A percentile compares a stretch with the other conserved stretches of the same genome.
These are phyloP conservation scores for Diaporthe longicolla DNA, from an alignment of 2,329 filamentous ascomycete genomes.

Conservation along the genomic window DNA sequence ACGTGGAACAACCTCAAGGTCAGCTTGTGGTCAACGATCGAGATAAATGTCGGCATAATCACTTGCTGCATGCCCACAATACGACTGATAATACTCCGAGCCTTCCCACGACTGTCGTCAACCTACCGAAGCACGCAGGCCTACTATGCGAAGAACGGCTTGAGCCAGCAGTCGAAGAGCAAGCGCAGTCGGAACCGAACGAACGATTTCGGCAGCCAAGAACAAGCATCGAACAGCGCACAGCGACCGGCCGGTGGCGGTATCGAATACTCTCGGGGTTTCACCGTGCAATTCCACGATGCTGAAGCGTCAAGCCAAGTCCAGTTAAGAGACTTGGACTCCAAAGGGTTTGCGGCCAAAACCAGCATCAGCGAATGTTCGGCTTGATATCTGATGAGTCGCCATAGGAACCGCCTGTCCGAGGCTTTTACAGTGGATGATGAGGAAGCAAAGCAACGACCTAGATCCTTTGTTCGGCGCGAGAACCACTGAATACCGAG, in stretches of 20 bases:
- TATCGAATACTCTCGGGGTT: conserved; percentile 44
- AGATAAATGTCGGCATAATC: conserved; percentile 53
- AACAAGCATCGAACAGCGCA: not conserved
- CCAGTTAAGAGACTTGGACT: conserved; percentile 43
- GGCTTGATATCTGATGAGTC: conserved; percentile 36
- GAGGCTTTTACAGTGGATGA: conserved; percentile 32
- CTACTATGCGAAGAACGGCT: conserved; percentile 26
- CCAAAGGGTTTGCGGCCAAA: conserved; percentile 42
- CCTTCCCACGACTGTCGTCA: conserved; percentile 47
- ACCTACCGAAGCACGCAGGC: conserved; percentile 33
- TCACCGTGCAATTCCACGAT: conserved; percentile 44
- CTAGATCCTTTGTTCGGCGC: not conserved
- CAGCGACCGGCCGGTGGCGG: conserved; percentile 1
- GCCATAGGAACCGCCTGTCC: conserved; percentile 40
- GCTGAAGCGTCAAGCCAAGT: conserved; percentile 44
- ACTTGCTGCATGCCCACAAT: conserved; percentile 53
- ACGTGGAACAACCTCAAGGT: conserved; percentile 51
- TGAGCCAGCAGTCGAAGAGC: conserved; percentile 20
- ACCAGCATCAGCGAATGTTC: conserved; percentile 41
- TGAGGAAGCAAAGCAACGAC: conserved; percentile 21
- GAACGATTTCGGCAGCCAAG: conserved; percentile 16
- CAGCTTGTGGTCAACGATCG: conserved; percentile 53
- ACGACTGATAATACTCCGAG: conserved; percentile 49
- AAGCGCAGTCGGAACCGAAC: conserved; percentile 22
- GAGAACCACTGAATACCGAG: not conserved